Evolutionary conservation across 2,329 filamentous ascomycete species (phyloP).

Genomic region (Phyllosticta citribraziliensis): DNA sequence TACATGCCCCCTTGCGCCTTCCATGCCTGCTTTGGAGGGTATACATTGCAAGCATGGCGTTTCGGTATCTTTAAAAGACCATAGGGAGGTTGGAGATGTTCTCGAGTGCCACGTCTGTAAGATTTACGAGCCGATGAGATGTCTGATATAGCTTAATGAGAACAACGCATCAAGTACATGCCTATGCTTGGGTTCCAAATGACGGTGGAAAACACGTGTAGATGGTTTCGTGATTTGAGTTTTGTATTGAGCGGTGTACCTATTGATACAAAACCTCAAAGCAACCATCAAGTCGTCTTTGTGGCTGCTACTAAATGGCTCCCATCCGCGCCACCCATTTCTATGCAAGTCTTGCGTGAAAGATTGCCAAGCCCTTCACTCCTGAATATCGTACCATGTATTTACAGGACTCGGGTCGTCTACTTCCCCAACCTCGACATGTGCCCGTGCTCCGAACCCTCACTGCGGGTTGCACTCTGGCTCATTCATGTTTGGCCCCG

Average conservation of each 20-base stretch:
- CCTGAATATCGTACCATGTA: neutral
- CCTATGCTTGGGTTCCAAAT: neutral
- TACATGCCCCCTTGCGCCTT: conserved; percentile 9
- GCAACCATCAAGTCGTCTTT: neutral
- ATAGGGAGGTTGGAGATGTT: neutral
- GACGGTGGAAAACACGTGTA: neutral
- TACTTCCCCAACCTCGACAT: neutral
- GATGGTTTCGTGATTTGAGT: neutral
- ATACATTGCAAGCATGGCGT: conserved; percentile 31
- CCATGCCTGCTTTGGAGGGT: conserved; percentile 3
- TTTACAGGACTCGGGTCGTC: neutral
- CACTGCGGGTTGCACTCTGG: neutral
- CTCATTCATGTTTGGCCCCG: neutral
- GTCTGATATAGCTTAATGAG: conserved; percentile 9
- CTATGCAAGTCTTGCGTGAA: neutral
- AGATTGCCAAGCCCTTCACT: neutral
- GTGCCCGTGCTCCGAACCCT: neutral
- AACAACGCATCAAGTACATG: neutral
- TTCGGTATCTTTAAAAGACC: conserved; percentile 1
- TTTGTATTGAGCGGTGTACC: neutral
- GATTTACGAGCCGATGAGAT: conserved; percentile 9
- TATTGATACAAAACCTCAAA: neutral
- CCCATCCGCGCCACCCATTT: neutral
- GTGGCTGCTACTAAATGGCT: neutral
- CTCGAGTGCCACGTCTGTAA: conserved; percentile 1